Evolutionary conservation across 768 basidiomycete species (phyloP).

Genomic region (Porphyrellus cyaneotinctus): DNA sequence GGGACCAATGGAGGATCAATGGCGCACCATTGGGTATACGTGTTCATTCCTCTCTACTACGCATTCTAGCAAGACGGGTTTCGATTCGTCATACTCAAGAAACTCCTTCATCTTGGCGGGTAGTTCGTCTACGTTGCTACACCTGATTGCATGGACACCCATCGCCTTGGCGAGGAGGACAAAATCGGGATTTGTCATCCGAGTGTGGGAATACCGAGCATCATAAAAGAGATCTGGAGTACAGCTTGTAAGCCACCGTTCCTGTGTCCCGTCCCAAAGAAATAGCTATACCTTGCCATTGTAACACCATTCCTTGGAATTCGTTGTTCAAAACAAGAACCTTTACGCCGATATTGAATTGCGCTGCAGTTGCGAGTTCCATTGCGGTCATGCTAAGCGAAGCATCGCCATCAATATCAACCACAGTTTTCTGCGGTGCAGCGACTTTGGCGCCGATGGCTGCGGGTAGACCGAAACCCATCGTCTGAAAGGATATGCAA

Average conservation of each 20-base stretch:
- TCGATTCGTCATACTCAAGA: slow-evolving; percentile 84
- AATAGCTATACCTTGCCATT: slow-evolving; percentile 84
- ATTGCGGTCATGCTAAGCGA: slow-evolving; percentile 99
- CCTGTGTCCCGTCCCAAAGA: neutral
- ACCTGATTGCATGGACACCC: slow-evolving; percentile 88
- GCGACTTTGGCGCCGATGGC: slow-evolving; percentile 98
- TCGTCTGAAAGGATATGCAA: slow-evolving; percentile 54
- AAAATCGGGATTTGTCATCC: slow-evolving; percentile 95
- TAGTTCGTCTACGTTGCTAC: slow-evolving; percentile 64
- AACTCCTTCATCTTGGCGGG: slow-evolving; percentile 98
- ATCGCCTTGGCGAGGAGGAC: slow-evolving; percentile 85
- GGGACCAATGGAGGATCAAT: neutral
- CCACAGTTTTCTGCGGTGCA: slow-evolving; percentile 85
- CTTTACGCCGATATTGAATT: slow-evolving; percentile 92
- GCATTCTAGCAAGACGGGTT: slow-evolving; percentile 91
- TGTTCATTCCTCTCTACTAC: slow-evolving; percentile 79
- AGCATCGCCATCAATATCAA: slow-evolving; percentile 97
- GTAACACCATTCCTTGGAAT: slow-evolving; percentile 98
- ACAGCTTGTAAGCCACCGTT: neutral
- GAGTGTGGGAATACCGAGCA: slow-evolving; percentile 92
- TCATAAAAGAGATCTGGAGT: slow-evolving; percentile 88
- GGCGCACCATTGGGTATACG: slow-evolving; percentile 83
- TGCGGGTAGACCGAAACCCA: slow-evolving; percentile 95
- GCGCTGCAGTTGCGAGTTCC: slow-evolving; percentile 93
- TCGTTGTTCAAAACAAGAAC: slow-evolving; percentile 92